phyloP scores from a whole-genome alignment of 2,329 filamentous ascomycete genomes.

The Phyllosticta citribraziliensis region DNA sequence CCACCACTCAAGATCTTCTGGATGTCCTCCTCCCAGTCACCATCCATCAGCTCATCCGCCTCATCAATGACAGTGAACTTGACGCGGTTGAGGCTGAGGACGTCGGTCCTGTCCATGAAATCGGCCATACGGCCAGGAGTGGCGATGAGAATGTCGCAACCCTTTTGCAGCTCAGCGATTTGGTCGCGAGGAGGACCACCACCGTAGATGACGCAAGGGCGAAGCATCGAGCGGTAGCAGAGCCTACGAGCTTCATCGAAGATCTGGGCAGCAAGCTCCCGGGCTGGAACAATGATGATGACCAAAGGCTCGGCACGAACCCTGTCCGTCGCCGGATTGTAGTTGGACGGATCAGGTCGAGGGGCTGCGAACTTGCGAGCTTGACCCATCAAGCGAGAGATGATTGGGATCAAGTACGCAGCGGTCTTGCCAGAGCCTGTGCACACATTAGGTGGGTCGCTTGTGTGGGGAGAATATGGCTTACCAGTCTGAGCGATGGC shows the following conservation, averaged over 20 bases:
- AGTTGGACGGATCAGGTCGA: constrained; percentile 56
- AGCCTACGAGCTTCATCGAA: constrained; percentile 89
- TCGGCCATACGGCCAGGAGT: constrained; percentile 81
- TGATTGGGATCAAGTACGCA: constrained; percentile 78
- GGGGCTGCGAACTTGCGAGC: constrained; percentile 75
- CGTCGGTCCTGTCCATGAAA: constrained; percentile 62
- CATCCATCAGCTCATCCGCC: constrained; percentile 80
- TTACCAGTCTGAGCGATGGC: constrained; percentile 87
- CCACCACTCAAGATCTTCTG: constrained; percentile 68
- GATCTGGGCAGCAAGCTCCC: constrained; percentile 87
- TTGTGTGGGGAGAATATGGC: constrained; percentile 18
- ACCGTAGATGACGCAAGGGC: constrained; percentile 82
- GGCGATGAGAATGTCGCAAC: constrained; percentile 81
- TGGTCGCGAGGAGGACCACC: constrained; percentile 66
- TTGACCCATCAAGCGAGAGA: constrained; percentile 93
- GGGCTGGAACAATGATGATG: constrained; percentile 73
- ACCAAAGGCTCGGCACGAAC: constrained; percentile 80
- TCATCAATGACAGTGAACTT: constrained; percentile 79
- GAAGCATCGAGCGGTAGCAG: constrained; percentile 90
- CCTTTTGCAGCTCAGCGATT: constrained; percentile 61
- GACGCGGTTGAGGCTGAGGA: constrained; percentile 65
- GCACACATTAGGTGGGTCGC: not conserved
- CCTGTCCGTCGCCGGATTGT: constrained; percentile 39
- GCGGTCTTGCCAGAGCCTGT: constrained; percentile 95
- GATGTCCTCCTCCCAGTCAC: constrained; percentile 70